Conservation (phyloP, 352 stramenopile species). For the Phytophthora rubi region DNA sequence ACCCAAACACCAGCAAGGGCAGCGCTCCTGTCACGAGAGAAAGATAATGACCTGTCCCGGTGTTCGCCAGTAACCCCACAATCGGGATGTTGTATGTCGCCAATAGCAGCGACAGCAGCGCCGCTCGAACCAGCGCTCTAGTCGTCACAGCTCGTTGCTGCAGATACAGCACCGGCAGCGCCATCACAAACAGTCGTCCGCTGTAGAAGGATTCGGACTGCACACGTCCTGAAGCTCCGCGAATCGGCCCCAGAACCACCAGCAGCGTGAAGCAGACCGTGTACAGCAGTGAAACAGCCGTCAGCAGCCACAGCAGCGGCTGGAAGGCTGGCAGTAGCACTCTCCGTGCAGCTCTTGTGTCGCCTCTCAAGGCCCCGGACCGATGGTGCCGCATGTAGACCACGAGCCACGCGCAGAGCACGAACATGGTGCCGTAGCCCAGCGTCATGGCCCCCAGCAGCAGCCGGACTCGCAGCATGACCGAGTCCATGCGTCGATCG, state of each 20-base stretch:
- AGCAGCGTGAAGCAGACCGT: slow-evolving; percentile 41
- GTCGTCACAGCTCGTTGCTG: slow-evolving; percentile 63
- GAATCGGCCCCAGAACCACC: slow-evolving; percentile 12
- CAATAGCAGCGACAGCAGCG: slow-evolving; percentile 51
- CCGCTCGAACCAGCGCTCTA: slow-evolving; percentile 49
- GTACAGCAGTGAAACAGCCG: slow-evolving; percentile 36
- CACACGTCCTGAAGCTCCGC: slow-evolving; percentile 23
- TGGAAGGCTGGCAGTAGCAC: slow-evolving; percentile 79
- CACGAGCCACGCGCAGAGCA: slow-evolving; percentile 51
- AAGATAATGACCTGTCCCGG: slow-evolving; percentile 40
- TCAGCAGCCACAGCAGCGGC: slow-evolving; percentile 65
- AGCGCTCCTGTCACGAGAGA: slow-evolving; percentile 42
- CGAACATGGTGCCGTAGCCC: slow-evolving; percentile 52
- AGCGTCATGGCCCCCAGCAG: slow-evolving; percentile 46
- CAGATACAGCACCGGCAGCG: slow-evolving; percentile 74
- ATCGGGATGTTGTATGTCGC: slow-evolving; percentile 67
- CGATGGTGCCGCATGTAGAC: slow-evolving; percentile 65
- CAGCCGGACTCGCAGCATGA: slow-evolving; percentile 24
- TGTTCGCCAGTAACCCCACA: slow-evolving; percentile 38
- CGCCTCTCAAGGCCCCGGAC: slow-evolving; percentile 53
- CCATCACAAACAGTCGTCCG: slow-evolving; percentile 64
- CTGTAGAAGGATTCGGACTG: slow-evolving; percentile 57
- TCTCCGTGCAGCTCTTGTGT: slow-evolving; percentile 56
- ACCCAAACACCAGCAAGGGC: slow-evolving; percentile 52
- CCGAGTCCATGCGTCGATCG: slow-evolving; percentile 24